These are phyloP conservation scores for Lachancea dasiensis DNA, from an alignment of 805 yeast species.

Conservation along the genomic window DNA sequence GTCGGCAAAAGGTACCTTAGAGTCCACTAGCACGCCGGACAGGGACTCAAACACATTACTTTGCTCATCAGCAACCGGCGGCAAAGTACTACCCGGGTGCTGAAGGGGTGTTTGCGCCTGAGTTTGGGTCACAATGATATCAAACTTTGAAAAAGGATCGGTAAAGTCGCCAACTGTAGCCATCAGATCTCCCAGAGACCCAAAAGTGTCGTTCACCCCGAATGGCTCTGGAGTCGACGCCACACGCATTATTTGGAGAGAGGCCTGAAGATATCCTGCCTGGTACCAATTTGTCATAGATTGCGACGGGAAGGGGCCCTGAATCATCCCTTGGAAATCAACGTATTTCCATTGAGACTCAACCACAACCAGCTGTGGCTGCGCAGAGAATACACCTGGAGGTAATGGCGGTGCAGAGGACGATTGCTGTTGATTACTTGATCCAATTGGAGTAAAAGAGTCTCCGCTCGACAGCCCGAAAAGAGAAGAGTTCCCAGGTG, in stretches of 20 bases:
- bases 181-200: slow-evolving; percentile 24
- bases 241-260: slow-evolving; percentile 51
- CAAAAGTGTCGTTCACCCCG: slow-evolving; percentile 22
- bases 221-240: slow-evolving; percentile 25
- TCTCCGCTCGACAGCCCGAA: too few species aligned
- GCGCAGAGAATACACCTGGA: slow-evolving; percentile 4
- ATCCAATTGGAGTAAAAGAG: too few species aligned
- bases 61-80: too few species aligned
- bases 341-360: slow-evolving; percentile 66
- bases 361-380: slow-evolving; percentile 23
- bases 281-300: slow-evolving; percentile 78
- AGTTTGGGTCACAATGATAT: slow-evolving; percentile 10
- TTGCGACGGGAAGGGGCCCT: slow-evolving; percentile 78
- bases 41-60: too few species aligned
- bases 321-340: slow-evolving; percentile 63
- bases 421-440: too few species aligned
- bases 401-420: slow-evolving; percentile 2
- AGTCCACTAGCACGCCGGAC: too few species aligned
- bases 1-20: neutral
- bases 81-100: neutral
- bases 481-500: too few species aligned
- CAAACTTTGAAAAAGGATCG: slow-evolving; percentile 27
- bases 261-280: slow-evolving; percentile 53
- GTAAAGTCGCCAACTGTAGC: slow-evolving; percentile 20
- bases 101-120: slow-evolving; percentile 1